Conservation (phyloP, 148 eudicot genomes). For the Selenicereus undatus region DNA sequence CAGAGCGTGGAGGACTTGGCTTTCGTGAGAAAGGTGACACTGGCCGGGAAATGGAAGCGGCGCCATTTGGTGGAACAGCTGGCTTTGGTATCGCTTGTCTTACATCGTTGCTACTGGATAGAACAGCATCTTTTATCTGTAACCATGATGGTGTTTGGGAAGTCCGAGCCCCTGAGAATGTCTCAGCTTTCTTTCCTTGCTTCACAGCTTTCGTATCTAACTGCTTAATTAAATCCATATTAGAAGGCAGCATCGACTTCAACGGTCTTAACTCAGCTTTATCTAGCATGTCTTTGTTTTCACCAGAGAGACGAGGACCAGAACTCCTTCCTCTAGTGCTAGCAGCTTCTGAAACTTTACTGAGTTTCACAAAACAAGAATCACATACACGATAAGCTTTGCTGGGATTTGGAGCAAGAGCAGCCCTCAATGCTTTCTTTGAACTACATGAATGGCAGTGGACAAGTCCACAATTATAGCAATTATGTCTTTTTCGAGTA, state of each 20-base stretch:
- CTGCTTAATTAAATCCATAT: slow-evolving; percentile 74
- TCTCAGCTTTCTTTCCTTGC: slow-evolving; percentile 81
- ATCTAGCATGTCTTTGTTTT: slow-evolving; percentile 85
- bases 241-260: slow-evolving; percentile 57
- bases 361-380: slow-evolving; percentile 71
- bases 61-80: slow-evolving; percentile 44
- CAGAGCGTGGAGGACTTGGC: slow-evolving; percentile 94
- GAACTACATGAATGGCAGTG: slow-evolving; percentile 96
- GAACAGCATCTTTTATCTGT: slow-evolving; percentile 68
- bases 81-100: slow-evolving; percentile 67
- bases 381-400: slow-evolving; percentile 97
- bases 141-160: slow-evolving; percentile 62
- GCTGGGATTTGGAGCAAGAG: slow-evolving; percentile 79
- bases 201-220: slow-evolving; percentile 84
- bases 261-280: slow-evolving; percentile 66
- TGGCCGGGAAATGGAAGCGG: slow-evolving; percentile 58
- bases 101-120: slow-evolving; percentile 48
- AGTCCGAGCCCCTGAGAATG: slow-evolving; percentile 57
- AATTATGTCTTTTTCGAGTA: slow-evolving; percentile 93
- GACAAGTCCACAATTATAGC: slow-evolving; percentile 97
- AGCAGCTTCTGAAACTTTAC: slow-evolving; percentile 70
- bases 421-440: slow-evolving; percentile 76
- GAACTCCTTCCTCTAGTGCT: slow-evolving; percentile 48
- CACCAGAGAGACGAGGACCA: slow-evolving; percentile 85
- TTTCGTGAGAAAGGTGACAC: slow-evolving; percentile 93